Evolutionary conservation across 345 rosid species (phyloP), one percentile per base, ranked within the genome.

Genomic region (Aquilaria sinensis): DNA sequence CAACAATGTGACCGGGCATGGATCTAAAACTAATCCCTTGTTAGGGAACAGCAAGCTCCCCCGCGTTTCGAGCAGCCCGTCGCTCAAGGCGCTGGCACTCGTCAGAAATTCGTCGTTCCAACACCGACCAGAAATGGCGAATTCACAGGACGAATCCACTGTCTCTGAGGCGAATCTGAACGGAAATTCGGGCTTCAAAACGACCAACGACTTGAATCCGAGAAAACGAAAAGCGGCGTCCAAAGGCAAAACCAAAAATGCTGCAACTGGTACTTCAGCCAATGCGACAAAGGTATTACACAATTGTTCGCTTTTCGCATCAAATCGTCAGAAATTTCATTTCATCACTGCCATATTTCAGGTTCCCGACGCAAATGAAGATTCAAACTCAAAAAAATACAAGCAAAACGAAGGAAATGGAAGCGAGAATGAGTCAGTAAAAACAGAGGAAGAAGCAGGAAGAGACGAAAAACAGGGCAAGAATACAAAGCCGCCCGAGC

Each of bases 21-120:
- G 64, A 16, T 8, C 43, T 10, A 10, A 29, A 5, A 12, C 67
- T 45, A 69, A 47, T 31, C 77, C 70, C 10, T 30, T 66, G 53
- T 5, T 69, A 51, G 64, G 57, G 12, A 81, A 76, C 60, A 80
- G 62, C 60, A 84, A 75, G 43, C 30, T 86, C 58, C 8, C 82
- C 15, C 86, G 96, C 65, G 84, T 88, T 59, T 78, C 83, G 2
- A 92, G 90, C 61, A 86, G 74, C 49, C 88, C 92, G 12, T 72
- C 85, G 23, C 75, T 86, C 31, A 73, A 79, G 54, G 76, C 74
- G 9, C 10, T 63, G 14, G 78, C 73, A 67, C 74, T 34, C 41
- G 41, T 6, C 3, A 8, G 43, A 37, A 37, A 5, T 37, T 8
- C 43, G 13, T 59, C 67, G 12, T 63, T 61, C 29, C 65, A 52